These are phyloP conservation scores for Paxillus involutus DNA, from an alignment of 768 basidiomycete species.

Conservation along the genomic window DNA sequence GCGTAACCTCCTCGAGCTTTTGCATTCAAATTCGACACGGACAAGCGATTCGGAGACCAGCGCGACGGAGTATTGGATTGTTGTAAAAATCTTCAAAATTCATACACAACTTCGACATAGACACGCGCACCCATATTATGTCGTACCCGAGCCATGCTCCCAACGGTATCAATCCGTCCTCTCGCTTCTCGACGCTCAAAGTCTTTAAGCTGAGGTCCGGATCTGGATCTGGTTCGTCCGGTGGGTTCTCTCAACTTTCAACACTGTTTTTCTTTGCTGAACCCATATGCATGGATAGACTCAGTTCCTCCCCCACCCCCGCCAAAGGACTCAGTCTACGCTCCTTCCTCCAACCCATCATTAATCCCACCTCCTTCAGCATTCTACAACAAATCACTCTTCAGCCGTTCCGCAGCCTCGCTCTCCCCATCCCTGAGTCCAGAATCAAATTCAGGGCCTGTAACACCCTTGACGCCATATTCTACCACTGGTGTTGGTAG, in stretches of 20 bases:
- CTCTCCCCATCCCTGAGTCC: slow-evolving; percentile 40
- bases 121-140: neutral
- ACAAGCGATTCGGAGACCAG: neutral
- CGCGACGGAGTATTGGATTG: neutral
- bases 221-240: slow-evolving; percentile 1
- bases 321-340: slow-evolving; percentile 60
- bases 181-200: slow-evolving; percentile 41
- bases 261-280: neutral
- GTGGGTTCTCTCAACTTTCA: neutral
- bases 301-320: slow-evolving; percentile 45
- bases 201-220: slow-evolving; percentile 39
- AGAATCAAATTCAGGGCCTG: slow-evolving; percentile 14
- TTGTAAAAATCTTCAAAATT: neutral
- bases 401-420: slow-evolving; percentile 46
- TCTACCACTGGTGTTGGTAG: neutral
- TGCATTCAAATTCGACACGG: neutral
- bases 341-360: slow-evolving; percentile 16
- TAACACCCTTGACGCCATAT: slow-evolving; percentile 21
- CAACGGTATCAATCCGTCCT: slow-evolving; percentile 25
- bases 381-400: slow-evolving; percentile 33
- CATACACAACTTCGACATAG: neutral
- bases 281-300: slow-evolving; percentile 5
- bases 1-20: neutral
- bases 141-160: slow-evolving; percentile 8
- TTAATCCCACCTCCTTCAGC: slow-evolving; percentile 9